These are phyloP conservation scores for Leishmania tarentolae DNA, from an alignment of 208 protist species.

Conservation along the genomic window DNA sequence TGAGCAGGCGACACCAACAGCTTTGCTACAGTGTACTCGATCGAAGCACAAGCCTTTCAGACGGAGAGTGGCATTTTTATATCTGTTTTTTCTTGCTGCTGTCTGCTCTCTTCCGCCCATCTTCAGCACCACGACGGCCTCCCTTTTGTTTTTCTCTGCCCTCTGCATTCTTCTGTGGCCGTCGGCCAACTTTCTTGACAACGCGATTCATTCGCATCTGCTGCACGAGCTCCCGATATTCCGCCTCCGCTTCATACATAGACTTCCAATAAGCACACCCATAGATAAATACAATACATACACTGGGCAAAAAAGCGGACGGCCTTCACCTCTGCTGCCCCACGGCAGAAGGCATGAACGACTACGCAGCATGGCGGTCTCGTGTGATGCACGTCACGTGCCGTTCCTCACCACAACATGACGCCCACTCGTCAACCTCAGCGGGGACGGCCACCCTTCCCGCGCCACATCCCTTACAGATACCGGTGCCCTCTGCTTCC, in stretches of 20 bases:
- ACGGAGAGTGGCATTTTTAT: background rate
- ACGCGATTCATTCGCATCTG: background rate
- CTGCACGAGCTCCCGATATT: background rate
- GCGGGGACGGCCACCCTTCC: background rate
- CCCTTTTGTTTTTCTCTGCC: background rate
- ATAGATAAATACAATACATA: background rate
- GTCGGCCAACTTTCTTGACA: background rate
- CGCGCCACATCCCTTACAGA: background rate
- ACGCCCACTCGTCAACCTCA: background rate
- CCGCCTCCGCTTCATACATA: background rate
- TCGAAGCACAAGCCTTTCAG: background rate
- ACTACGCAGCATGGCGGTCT: slow-evolving; percentile 29
- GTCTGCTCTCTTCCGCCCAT: background rate
- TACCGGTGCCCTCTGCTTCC: background rate
- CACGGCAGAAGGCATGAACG: slow-evolving; percentile 14
- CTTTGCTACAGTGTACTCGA: background rate
- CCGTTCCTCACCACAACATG: slow-evolving; percentile 1
- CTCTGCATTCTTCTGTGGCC: background rate
- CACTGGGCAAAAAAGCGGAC: background rate
- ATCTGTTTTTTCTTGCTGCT: background rate
- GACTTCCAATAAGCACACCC: background rate
- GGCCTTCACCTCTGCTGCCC: background rate
- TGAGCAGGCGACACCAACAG: background rate
- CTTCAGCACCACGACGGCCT: background rate
- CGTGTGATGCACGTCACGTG: slow-evolving; percentile 15